These are phyloP conservation scores for Termitomyces sp. DNA, from an alignment of 768 basidiomycete genomes.

Conservation along the genomic window DNA sequence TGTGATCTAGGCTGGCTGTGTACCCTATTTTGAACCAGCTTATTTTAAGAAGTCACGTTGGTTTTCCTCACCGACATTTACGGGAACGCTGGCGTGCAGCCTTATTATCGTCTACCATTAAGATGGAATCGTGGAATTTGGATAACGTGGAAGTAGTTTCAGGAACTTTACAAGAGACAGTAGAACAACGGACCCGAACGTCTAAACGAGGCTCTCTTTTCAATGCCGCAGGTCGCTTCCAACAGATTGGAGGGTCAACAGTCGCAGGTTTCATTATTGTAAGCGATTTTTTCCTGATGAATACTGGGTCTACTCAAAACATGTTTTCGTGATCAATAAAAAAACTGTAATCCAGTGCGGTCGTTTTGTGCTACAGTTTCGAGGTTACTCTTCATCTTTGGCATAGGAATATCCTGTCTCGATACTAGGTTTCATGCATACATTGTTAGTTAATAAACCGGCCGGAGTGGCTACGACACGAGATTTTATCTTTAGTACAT, in stretches of 20 bases:
- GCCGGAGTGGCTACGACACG: background rate
- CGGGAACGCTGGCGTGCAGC: background rate
- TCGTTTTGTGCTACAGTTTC: background rate
- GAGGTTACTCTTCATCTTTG: background rate
- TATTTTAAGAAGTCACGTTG: background rate
- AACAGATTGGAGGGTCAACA: background rate
- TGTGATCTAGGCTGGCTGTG: conserved; percentile 21
- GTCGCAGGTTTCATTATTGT: background rate
- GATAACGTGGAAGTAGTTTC: background rate
- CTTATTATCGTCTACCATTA: too few relatives aligned
- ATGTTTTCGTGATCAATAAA: too few relatives aligned
- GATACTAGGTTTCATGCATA: background rate
- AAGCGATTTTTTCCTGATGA: background rate
- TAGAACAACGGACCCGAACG: conserved; percentile 21
- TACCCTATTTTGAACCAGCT: conserved; percentile 12
- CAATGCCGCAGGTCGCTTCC: conserved; percentile 16
- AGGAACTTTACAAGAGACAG: background rate
- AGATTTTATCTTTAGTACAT: background rate
- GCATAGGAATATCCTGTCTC: background rate
- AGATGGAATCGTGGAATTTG: background rate
- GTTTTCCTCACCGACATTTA: background rate
- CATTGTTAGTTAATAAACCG: background rate
- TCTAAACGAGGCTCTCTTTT: conserved; percentile 19
- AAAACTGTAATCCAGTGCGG: background rate
- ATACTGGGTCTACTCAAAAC: background rate